Evolutionary conservation across 2,329 filamentous ascomycete species (phyloP), one percentile per base, ranked within the genome.

Genomic region (Pseudocercospora vitis): DNA sequence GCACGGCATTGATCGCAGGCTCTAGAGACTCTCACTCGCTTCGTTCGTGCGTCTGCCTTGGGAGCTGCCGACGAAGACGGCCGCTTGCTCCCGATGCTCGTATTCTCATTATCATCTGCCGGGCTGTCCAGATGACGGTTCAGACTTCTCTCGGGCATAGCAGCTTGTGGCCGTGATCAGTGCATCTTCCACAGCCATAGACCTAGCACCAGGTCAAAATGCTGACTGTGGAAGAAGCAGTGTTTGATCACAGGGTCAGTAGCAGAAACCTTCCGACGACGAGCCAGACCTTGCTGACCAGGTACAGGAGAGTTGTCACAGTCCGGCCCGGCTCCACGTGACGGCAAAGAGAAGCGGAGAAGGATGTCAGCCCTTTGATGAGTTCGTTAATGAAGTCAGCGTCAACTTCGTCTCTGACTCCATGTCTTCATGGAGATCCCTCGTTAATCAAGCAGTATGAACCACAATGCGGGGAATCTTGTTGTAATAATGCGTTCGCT

Each of bases 11-110:
- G 67, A 56, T 70, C 68, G 55, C 68, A 70, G 4, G 68, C 68
- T 83, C 59, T 70, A 63, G 67, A 68, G 4, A 71, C 68, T 12
- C 68, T 58, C 11, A 67, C 81, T 40, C 83, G 77, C 66, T 86
- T 87, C 39, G 71, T 69, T 28, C 72, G 72, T 28, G 53, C 32
- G 67, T 62, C 59, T 35, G 45, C 49, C 35, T 53, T 53, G 40
- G 53, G 55, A 31, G 58, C 48, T 21, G 58, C 46, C 21, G 52
- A 54, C 16, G 48, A 32, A 31, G 52, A 29, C 44, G 50, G 31
- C 29, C 59, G 53, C 50, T 63, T 62, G 16, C 37, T 51, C 21
- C 53, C 56, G 9, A 47, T 31, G 19, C 24, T 18, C n/a, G 45
- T 44, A 21, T n/a, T 9, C 19, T 35, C 28, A 18, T 33, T 39